Base-by-base conservation (phyloP, 163 green algal genomes). In the Scenedesmus sp. region DNA sequence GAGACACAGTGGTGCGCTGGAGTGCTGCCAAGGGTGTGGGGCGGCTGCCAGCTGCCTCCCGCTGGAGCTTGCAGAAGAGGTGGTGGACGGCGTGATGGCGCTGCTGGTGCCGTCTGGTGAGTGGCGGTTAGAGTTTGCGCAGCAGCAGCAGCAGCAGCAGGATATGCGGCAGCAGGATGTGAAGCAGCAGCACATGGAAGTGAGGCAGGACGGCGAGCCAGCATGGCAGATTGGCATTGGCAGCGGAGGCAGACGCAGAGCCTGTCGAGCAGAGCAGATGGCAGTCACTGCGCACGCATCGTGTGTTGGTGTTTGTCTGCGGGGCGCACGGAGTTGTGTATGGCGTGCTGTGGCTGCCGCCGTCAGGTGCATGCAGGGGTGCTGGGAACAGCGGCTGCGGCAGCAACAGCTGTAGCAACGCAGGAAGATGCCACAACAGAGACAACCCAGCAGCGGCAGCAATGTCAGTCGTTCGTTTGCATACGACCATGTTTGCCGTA, bases 1-100 rank as follows among this genome's bases (percentile, higher is more conserved):
- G 95, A n/a, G 98, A 99, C 94, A 99, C 98, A 0, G 94, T 98
- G n/a, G 98, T 99, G 76, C 93, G 98, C 24, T 99, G 97, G 98
- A 97, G 94, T 30, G 97, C 96, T 13, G 98, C 98, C 76, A 99
- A 99, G 94, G 98, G 98, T 12, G 51, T 99, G 13, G 98, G 96
- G 0, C 94, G 98, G 0, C 82, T 99, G 26, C 96, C 9, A 94
- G 92, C 26, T 94, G 97, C 46, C 95, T 99, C 85, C 97, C 98
- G 6, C 85, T 88, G 76, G 95, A 97, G 89, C 90, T 98, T 49
- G 96, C 80, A 0, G 94, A 97, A 43, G 95, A 98, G 72, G 94
- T 97, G 37, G 94, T 97, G 49, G 93, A 93, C 12, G 82, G 70
- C 6, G 86, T 97, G 40, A 43, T 97, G 59, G 91, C 93, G 82